These are phyloP conservation scores for Suhomyces taliae DNA, from an alignment of 1,139 yeast species.

Conservation along the genomic window DNA sequence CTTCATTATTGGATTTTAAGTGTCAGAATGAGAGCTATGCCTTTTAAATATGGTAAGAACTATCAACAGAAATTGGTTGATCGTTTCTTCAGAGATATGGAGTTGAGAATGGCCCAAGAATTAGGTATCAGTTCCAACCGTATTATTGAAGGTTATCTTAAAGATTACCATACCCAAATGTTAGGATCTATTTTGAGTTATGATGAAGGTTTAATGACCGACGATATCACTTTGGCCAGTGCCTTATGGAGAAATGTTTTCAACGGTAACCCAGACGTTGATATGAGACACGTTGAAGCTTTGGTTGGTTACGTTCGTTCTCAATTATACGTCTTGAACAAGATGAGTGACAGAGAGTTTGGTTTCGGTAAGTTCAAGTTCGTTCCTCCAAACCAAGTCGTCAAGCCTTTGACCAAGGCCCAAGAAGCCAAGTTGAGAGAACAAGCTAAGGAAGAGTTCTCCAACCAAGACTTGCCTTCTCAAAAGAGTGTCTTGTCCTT, in stretches of 20 bases:
- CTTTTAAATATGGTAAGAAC: constrained; percentile 81
- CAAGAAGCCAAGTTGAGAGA: constrained; percentile 50
- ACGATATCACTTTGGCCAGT: constrained; percentile 81
- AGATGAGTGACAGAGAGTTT: constrained; percentile 86
- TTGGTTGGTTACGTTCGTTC: constrained; percentile 84
- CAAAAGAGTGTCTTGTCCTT: constrained; percentile 61
- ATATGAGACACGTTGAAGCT: constrained; percentile 82
- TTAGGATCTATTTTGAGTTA: constrained; percentile 88
- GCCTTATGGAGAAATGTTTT: constrained; percentile 92
- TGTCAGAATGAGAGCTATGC: constrained; percentile 95
- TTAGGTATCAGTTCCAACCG: constrained; percentile 82
- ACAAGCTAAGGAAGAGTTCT: constrained; percentile 45
- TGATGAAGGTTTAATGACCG: constrained; percentile 86
- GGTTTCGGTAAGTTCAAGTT: constrained; percentile 87
- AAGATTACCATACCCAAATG: constrained; percentile 86
- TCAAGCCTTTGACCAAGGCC: constrained; percentile 64
- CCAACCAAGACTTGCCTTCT: constrained; percentile 56
- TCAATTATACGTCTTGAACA: constrained; percentile 82
- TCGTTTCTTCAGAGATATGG: constrained; percentile 86
- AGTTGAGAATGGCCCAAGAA: constrained; percentile 78
- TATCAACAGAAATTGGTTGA: constrained; percentile 93
- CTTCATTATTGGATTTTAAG: constrained; percentile 92
- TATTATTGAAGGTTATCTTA: constrained; percentile 80
- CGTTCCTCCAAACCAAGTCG: constrained; percentile 81
- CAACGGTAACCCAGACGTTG: constrained; percentile 80